Percentiles rank a stretch among this genome's conserved stretches.
Conservation (phyloP, 495 filamentous ascomycete species). For the Talaromyces thailandensis region DNA sequence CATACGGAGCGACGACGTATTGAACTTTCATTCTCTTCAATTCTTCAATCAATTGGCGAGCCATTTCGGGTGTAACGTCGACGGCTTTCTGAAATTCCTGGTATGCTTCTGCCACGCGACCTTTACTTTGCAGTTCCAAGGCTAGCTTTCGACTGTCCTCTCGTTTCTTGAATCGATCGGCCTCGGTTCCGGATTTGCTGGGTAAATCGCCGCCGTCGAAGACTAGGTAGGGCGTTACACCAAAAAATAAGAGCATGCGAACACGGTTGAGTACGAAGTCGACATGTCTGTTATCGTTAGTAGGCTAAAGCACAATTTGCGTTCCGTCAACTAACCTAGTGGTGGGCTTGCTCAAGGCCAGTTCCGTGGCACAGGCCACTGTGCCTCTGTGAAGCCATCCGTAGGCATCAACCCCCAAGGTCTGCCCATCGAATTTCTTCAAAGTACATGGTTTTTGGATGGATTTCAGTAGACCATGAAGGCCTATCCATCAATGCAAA, state of each 20-base stretch:
- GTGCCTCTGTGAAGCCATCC: slow-evolving; percentile 97
- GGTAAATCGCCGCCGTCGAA: slow-evolving; percentile 96
- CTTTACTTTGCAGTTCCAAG: slow-evolving; percentile 69
- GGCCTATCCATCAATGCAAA: slow-evolving; percentile 40
- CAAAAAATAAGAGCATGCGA: slow-evolving; percentile 85
- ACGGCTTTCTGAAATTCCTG: slow-evolving; percentile 89
- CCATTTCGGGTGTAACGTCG: slow-evolving; percentile 95
- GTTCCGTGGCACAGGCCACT: slow-evolving; percentile 81
- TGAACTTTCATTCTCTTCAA: slow-evolving; percentile 68
- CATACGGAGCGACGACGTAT: slow-evolving; percentile 94
- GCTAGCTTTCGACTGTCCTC: slow-evolving; percentile 66
- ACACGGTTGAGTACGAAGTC: slow-evolving; percentile 88
- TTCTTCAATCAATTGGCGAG: slow-evolving; percentile 82
- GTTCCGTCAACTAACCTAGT: slow-evolving; percentile 51
- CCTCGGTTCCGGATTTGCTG: slow-evolving; percentile 89
- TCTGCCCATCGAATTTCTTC: slow-evolving; percentile 80
- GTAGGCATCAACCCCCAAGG: slow-evolving; percentile 90
- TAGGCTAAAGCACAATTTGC: background rate
- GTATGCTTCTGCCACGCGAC: slow-evolving; percentile 71
- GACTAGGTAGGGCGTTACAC: slow-evolving; percentile 83
- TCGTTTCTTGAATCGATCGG: slow-evolving; percentile 56
- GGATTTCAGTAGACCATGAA: slow-evolving; percentile 87
- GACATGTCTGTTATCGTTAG: slow-evolving; percentile 54
- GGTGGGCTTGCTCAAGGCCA: slow-evolving; percentile 81
- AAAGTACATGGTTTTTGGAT: slow-evolving; percentile 85